Evolutionary conservation across 1,284 basidiomycete species (phyloP), one percentile per base, ranked within the genome.

Genomic region (Cutaneotrichosporon spelunceum): DNA sequence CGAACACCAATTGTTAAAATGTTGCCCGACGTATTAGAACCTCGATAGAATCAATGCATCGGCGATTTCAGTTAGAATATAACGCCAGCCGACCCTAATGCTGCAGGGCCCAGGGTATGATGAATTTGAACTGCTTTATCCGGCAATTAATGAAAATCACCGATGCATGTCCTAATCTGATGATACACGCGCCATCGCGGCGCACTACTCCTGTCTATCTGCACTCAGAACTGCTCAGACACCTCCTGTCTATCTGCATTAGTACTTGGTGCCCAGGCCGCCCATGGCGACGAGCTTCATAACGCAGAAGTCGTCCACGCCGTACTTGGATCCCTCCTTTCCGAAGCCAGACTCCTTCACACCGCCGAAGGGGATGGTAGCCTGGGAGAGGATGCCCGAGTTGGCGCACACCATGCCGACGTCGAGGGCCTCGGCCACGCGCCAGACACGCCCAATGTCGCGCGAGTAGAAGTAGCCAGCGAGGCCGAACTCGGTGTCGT

Each of bases 391-490:
- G 56, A 72, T 70, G 54, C 91, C 91, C 0, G 91, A 92, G 80
- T 96, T 96, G 60, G 73, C 76, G 33, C 76, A 79, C 42, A 81
- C 75, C 75, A 99, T 98, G 10, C 96, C 96, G 4, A 93, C 91
- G 78, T 99, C 91, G 50, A 99, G 82, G 62, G 86, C 89, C 80
- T 97, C 95, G 19, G 93, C 91, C n/a, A 99, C 93, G 53, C 95
- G 85, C 91, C 92, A 98, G 60, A 93, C 88, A 34, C 94, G 82
- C 6, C 90, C 89, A 2, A 94, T 82, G 77, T 99, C 94, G 63
- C 90, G 82, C 52, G 91, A 92, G 82, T 87, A 97, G 82, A 97
- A 93, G 80, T 95, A 95, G 19, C 75, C 93, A 5, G 94, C 93
- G 21, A 99, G 83, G 0, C 96, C 96, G 49, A 91, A 87, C 27